These are phyloP conservation scores for Artomyces pyxidatus DNA, from an alignment of 768 basidiomycete genomes.

Conservation along the genomic window DNA sequence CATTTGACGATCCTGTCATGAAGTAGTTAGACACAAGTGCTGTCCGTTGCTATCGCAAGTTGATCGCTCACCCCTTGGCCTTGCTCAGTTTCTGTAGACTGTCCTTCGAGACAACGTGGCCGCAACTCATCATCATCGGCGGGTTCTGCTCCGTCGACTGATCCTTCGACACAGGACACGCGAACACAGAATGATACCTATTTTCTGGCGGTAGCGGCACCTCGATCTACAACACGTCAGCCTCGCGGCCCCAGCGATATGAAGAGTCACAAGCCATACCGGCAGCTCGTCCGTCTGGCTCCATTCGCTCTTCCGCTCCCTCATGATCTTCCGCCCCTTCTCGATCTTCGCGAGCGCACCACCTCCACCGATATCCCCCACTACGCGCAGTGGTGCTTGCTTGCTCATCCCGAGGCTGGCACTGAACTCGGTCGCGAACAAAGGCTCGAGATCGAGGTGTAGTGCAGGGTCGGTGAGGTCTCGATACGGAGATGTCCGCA, in stretches of 20 bases:
- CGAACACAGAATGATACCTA: conserved; percentile 94
- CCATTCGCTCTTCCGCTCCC: conserved; percentile 91
- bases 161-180: conserved; percentile 97
- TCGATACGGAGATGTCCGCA: conserved; percentile 66
- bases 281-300: conserved; percentile 84
- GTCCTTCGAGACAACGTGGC: conserved; percentile 91
- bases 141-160: conserved; percentile 90
- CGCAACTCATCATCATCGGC: conserved; percentile 96
- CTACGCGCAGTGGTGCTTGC: conserved; percentile 80
- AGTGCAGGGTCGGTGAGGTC: conserved; percentile 65
- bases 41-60: no score
- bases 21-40: not conserved
- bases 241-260: conserved; percentile 12
- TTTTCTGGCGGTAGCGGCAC: conserved; percentile 81
- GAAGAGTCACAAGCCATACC: conserved; percentile 39
- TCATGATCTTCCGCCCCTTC: conserved; percentile 90
- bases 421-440: conserved; percentile 89
- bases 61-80: conserved; percentile 61
- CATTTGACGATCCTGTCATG: conserved; percentile 79
- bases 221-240: conserved; percentile 61
- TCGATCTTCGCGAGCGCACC: conserved; percentile 89
- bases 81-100: conserved; percentile 87
- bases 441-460: conserved; percentile 69
- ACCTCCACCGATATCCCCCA: conserved; percentile 88
- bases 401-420: conserved; percentile 81